Evolutionary conservation across 2,329 filamentous ascomycete species (phyloP).

Genomic region (Hypoxylon sp.): DNA sequence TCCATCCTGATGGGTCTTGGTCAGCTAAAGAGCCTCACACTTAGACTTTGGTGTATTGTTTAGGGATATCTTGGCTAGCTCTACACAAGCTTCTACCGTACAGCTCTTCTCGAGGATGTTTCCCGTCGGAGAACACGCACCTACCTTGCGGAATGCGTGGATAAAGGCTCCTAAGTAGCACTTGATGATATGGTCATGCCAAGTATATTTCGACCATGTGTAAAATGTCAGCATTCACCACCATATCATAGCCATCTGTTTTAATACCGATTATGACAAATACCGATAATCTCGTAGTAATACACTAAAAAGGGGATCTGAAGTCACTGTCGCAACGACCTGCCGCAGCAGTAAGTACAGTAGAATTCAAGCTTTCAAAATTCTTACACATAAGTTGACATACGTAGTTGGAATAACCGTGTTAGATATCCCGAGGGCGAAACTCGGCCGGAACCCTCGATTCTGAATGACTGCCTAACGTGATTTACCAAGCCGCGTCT

Average conservation of each 20-base stretch:
- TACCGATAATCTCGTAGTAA: constrained; percentile 39
- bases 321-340: constrained; percentile 44
- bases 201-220: constrained; percentile 8
- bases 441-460: constrained; percentile 27
- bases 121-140: constrained; percentile 6
- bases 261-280: constrained; percentile 43
- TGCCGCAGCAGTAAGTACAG: constrained; percentile 28
- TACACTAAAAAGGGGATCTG: constrained; percentile 33
- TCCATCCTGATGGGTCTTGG: constrained; percentile 39
- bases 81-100: constrained; percentile 10
- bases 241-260: constrained; percentile 18
- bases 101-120: constrained; percentile 4
- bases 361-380: constrained; percentile 32
- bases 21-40: constrained; percentile 42
- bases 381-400: constrained; percentile 13
- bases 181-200: constrained; percentile 6
- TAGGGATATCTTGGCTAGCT: constrained; percentile 19
- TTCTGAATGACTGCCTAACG: constrained; percentile 26
- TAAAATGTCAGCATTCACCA: neutral
- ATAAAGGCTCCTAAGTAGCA: constrained; percentile 2
- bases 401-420: constrained; percentile 24
- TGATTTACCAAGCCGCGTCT: constrained; percentile 34
- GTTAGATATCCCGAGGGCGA: constrained; percentile 31
- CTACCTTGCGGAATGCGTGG: constrained; percentile 4
- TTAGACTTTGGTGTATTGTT: constrained; percentile 17